Evolutionary conservation across 2,329 filamentous ascomycete genomes (phyloP), one percentile per base, ranked within the genome.

Genomic region (Aspergillus fructus): DNA sequence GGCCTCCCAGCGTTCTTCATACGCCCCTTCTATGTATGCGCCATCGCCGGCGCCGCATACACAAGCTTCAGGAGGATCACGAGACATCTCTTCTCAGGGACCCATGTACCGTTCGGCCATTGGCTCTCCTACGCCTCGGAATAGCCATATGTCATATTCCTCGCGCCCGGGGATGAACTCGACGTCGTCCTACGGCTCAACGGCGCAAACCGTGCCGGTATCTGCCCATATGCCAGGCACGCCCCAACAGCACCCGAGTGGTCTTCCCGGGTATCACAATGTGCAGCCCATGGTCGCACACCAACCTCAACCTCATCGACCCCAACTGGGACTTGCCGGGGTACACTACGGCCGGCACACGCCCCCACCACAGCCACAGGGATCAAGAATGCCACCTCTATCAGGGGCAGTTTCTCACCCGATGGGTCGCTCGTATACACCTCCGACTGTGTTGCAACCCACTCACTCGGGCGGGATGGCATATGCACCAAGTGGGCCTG

Each of bases 201-300:
- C 67, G 4, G 62, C 63, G 19, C 61, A 66, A 19, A 59, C 66
- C 11, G 67, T 70, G 1, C 63, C 65, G 63, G 37, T 59, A 62
- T 37, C 62, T 59, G 51, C 59, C 48, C 40, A 60, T 53, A 15
- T 66, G 66, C 55, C 70, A 71, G 49, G 65, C 66, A 24, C 74
- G 72, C 47, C 74, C n/a, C 50, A 58, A 24, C 55, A 53, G 11
- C 55, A 50, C 39, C 46, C 50, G 5, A 24, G 50, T 27, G 43
- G 39, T 5, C 40, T 41, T 17, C 43, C 48, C 6, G 46, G 45
- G 33, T 58, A 76, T 48, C 72, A 73, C 49, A 71, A 75, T 53
- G 68, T 74, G 33, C 74, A 75, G 49, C 70, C 70, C 5, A 66
- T 76, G 66, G 72, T 75, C 19, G 72, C 68, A 9, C 72, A 74